Evolutionary conservation across 2,329 filamentous ascomycete genomes (phyloP).

Genomic region (Nectriaceae sp.): DNA sequence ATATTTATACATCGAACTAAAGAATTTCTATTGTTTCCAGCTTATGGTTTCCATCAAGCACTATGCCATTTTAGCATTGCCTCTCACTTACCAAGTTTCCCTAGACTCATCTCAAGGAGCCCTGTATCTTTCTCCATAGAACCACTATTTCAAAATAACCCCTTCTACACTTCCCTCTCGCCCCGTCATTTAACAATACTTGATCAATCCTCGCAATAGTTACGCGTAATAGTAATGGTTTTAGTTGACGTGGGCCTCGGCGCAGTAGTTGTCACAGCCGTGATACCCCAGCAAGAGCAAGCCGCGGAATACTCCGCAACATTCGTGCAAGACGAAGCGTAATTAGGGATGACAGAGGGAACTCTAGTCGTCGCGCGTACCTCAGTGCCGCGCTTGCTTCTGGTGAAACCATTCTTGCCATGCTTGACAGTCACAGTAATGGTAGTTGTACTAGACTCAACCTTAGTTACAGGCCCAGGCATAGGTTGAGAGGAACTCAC

Average conservation of each 20-base stretch:
- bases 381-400: constrained; percentile 30
- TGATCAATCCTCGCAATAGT: constrained; percentile 39
- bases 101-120: no score
- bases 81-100: no score
- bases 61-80: no score
- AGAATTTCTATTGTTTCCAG: no score
- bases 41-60: no score
- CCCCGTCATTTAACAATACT: no score
- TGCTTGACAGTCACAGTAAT: constrained; percentile 41
- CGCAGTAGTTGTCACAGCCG: constrained; percentile 39
- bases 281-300: constrained; percentile 49
- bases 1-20: no score
- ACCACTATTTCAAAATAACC: no score
- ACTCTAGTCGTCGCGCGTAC: constrained; percentile 25
- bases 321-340: constrained; percentile 40
- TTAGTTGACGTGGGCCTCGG: constrained; percentile 40
- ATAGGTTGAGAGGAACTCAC: no score
- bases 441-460: constrained; percentile 34
- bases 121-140: no score
- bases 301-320: constrained; percentile 41
- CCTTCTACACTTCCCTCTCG: no score
- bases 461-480: neutral
- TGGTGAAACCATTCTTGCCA: constrained; percentile 23
- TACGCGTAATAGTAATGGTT: constrained; percentile 43
- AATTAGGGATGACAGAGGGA: constrained; percentile 40